A percentile compares a stretch with the other conserved stretches of the same genome.
Evolutionary conservation across 768 basidiomycete genomes (phyloP).

Genomic region (Pulveroboletus ravenelii): DNA sequence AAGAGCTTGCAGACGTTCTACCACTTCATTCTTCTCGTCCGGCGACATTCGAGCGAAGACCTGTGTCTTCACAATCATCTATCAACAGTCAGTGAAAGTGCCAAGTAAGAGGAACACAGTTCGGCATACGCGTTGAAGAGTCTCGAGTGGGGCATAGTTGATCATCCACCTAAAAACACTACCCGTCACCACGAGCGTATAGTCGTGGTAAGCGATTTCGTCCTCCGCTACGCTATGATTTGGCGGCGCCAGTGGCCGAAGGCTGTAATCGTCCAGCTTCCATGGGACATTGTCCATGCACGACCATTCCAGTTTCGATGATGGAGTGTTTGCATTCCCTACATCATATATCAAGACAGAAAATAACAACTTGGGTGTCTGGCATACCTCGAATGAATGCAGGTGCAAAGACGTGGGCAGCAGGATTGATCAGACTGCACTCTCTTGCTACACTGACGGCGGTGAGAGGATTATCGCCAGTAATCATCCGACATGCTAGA

Average conservation of each 20-base stretch:
- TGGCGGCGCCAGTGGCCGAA: constrained; percentile 75
- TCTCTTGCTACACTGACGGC: constrained; percentile 96
- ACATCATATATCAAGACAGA: constrained; percentile 1
- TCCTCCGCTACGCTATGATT: constrained; percentile 66
- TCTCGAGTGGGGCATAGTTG: constrained; percentile 89
- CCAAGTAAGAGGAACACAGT: background rate
- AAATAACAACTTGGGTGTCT: background rate
- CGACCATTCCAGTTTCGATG: constrained; percentile 79
- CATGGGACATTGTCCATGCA: constrained; percentile 84
- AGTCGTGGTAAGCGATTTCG: constrained; percentile 78
- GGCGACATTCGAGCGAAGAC: constrained; percentile 99
- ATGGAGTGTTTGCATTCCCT: constrained; percentile 52
- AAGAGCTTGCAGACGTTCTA: constrained; percentile 86
- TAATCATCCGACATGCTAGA: constrained; percentile 95
- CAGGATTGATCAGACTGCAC: constrained; percentile 82
- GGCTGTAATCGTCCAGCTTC: constrained; percentile 84
- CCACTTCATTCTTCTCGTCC: constrained; percentile 98
- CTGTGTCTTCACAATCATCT: constrained; percentile 98
- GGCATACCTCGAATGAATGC: constrained; percentile 63
- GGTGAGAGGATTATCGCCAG: constrained; percentile 94
- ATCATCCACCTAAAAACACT: constrained; percentile 99
- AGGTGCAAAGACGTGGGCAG: constrained; percentile 86
- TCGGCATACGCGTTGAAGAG: constrained; percentile 71
- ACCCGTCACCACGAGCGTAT: constrained; percentile 86
- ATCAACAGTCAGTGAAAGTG: constrained; percentile 1